phyloP scores from a whole-genome alignment of 257 asterid species.

The Penstemon davidsonii region DNA sequence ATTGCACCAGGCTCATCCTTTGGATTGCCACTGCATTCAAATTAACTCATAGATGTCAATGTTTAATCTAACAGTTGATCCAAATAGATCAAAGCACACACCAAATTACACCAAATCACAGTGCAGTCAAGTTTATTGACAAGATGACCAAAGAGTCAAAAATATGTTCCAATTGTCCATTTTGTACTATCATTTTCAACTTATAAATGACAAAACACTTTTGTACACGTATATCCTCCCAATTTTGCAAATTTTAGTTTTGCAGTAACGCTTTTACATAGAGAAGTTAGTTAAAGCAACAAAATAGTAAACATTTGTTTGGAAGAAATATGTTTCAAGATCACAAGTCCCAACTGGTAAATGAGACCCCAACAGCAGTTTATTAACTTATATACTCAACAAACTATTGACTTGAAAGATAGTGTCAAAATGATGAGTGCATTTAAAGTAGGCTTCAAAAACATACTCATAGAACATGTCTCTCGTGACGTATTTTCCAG shows the following conservation, averaged over 20 bases:
- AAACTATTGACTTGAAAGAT: slow-evolving; percentile 2
- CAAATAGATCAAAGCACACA: not conserved
- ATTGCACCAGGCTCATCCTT: slow-evolving; percentile 98
- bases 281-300: not conserved
- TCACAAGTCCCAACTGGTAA: not conserved
- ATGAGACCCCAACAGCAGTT: not conserved
- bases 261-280: not conserved
- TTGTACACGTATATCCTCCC: not conserved
- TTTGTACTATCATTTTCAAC: slow-evolving; percentile 9
- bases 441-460: slow-evolving; percentile 2
- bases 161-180: slow-evolving; percentile 10
- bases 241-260: not conserved
- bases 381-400: not conserved
- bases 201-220: not conserved
- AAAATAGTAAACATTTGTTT: not conserved
- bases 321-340: not conserved
- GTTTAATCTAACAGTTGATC: not conserved
- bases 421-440: not conserved
- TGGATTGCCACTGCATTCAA: slow-evolving; percentile 81
- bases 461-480: slow-evolving; percentile 99
- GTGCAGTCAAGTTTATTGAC: not conserved
- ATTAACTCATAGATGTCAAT: slow-evolving; percentile 17
- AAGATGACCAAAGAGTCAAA: not conserved
- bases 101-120: slow-evolving; percentile 6
- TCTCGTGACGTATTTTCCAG: slow-evolving; percentile 80